phyloP scores from a whole-genome alignment of 2,329 filamentous ascomycete genomes.

The Pseudocercospora pini-densiflorae region DNA sequence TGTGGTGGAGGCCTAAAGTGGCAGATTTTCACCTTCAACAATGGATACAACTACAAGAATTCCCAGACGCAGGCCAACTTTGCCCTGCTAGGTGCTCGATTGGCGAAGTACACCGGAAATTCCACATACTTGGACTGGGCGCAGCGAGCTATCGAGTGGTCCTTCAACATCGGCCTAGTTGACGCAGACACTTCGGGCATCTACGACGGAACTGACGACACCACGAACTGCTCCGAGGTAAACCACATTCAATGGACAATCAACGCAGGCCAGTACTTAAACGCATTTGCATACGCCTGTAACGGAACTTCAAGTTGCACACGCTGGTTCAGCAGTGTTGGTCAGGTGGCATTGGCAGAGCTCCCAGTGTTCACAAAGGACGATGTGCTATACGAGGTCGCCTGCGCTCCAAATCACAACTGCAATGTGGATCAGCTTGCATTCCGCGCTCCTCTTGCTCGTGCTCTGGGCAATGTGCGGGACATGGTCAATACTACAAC shows the following conservation, averaged over 20 bases:
- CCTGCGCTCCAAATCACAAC: conserved; percentile 64
- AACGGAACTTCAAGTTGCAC: conserved; percentile 5
- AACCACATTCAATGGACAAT: conserved; percentile 65
- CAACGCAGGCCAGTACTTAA: conserved; percentile 67
- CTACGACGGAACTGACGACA: conserved; percentile 65
- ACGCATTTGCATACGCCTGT: conserved; percentile 62
- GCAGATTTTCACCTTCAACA: conserved; percentile 81
- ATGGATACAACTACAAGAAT: conserved; percentile 84
- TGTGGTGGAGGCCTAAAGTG: conserved; percentile 79
- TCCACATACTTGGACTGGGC: conserved; percentile 69
- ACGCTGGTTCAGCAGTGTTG: conserved; percentile 31
- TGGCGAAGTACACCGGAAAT: conserved; percentile 45
- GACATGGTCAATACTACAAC: conserved; percentile 14
- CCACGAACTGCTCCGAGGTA: conserved; percentile 58
- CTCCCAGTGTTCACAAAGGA: conserved; percentile 49
- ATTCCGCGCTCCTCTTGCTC: conserved; percentile 71
- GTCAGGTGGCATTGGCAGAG: conserved; percentile 14
- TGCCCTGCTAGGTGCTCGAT: conserved; percentile 73
- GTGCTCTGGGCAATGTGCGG: conserved; percentile 24
- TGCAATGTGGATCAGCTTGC: conserved; percentile 75
- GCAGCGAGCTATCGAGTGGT: conserved; percentile 69
- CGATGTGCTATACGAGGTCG: conserved; percentile 64
- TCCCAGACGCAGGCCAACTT: conserved; percentile 80
- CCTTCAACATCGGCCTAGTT: conserved; percentile 60
- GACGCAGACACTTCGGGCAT: conserved; percentile 52